phyloP scores from a whole-genome alignment of 2,329 filamentous ascomycete genomes.

The Chaetomium sp. region DNA sequence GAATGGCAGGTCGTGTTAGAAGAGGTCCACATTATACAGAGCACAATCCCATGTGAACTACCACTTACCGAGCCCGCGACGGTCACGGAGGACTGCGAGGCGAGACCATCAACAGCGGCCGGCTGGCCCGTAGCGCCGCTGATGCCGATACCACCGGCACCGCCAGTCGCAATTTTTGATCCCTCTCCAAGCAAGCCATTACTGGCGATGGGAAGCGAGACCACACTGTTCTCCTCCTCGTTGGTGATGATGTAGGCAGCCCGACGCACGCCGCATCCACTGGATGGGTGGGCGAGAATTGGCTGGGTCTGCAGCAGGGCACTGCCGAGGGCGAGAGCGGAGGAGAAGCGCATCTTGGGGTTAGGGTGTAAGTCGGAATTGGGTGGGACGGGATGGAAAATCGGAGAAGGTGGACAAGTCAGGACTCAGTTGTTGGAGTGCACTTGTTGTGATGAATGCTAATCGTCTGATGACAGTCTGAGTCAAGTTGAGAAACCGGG shows the following conservation, averaged over 20 bases:
- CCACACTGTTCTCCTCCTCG: constrained; percentile 40
- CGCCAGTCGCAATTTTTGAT: constrained; percentile 7
- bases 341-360: too few species aligned
- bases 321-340: too few species aligned
- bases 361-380: too few species aligned
- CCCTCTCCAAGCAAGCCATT: constrained; percentile 39
- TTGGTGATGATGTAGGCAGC: constrained; percentile 54
- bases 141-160: constrained; percentile 32
- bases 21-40: background rate
- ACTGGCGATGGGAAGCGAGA: constrained; percentile 41
- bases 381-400: too few species aligned
- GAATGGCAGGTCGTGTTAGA: background rate
- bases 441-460: too few species aligned
- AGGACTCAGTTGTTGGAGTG: too few species aligned
- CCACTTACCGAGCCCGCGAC: constrained; percentile 43
- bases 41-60: too few species aligned
- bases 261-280: background rate
- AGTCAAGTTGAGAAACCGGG: too few species aligned
- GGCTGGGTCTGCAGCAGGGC: too few species aligned
- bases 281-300: too few species aligned
- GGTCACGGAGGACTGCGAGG: constrained; percentile 44
- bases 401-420: too few species aligned
- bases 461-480: too few species aligned
- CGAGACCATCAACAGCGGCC: constrained; percentile 43
- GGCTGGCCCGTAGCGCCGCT: constrained; percentile 40